Percentiles rank a stretch among this genome's conserved stretches.
phyloP scores from a whole-genome alignment of 2,329 filamentous ascomycete species.

The Canariomyces notabilis region DNA sequence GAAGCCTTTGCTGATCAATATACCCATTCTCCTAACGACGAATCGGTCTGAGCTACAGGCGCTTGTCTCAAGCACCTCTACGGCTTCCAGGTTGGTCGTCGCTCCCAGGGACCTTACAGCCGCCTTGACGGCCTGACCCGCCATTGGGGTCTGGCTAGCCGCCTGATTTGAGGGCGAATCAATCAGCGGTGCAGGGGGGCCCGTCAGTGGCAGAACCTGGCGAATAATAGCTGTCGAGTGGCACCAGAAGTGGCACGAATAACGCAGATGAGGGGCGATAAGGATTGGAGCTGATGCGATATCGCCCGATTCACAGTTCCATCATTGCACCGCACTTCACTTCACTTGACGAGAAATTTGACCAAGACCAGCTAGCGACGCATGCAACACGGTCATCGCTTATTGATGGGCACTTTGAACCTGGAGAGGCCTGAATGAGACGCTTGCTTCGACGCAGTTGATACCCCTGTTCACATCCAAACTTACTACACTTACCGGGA shows the following conservation, averaged over 20 bases:
- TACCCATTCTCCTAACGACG: background rate
- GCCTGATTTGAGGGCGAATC: conserved; percentile 15
- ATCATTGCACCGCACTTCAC: too few relatives aligned
- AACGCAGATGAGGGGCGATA: background rate
- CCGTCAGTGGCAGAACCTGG: background rate
- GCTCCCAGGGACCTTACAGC: conserved; percentile 4
- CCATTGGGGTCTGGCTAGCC: conserved; percentile 44
- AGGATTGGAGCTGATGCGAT: background rate
- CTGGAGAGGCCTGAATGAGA: too few relatives aligned
- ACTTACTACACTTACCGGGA: background rate
- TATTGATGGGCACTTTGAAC: too few relatives aligned
- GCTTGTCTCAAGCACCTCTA: background rate
- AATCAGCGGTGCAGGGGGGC: conserved; percentile 9
- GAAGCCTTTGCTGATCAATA: background rate
- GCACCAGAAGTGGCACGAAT: conserved; percentile 16
- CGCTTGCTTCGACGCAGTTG: too few relatives aligned
- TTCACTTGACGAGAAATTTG: background rate
- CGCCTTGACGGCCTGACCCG: conserved; percentile 8
- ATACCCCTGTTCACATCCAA: too few relatives aligned
- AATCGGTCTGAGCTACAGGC: background rate
- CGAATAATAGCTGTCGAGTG: conserved; percentile 37
- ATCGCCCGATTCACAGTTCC: conserved; percentile 31
- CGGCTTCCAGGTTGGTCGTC: too few relatives aligned
- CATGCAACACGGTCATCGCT: too few relatives aligned
- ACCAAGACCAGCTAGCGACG: background rate